Conservation (phyloP, 495 filamentous ascomycete species). For the Penicillium goetzii region DNA sequence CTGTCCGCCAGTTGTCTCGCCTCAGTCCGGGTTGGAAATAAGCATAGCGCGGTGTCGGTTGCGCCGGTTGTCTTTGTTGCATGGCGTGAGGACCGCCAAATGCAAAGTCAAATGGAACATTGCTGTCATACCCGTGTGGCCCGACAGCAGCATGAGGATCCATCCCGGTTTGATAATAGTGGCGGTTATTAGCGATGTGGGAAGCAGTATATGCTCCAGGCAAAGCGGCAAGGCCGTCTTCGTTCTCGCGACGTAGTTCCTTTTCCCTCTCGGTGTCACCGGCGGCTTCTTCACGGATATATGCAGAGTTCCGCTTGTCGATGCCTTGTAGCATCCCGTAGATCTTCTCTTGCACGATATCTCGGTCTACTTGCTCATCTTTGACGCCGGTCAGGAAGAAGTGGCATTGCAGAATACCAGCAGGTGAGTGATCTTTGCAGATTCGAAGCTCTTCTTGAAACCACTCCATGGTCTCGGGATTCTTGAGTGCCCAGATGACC, state of each 20-base stretch:
- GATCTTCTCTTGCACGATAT: conserved; percentile 77
- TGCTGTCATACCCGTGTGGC: conserved; percentile 4
- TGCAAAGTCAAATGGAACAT: conserved; percentile 40
- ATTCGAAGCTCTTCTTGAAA: conserved; percentile 94
- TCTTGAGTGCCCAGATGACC: conserved; percentile 89
- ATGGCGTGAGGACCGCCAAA: conserved; percentile 25
- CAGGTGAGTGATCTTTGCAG: conserved; percentile 80
- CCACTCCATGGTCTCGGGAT: conserved; percentile 93
- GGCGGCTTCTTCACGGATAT: conserved; percentile 77
- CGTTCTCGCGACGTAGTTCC: conserved; percentile 81
- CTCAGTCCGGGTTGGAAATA: conserved; percentile 67
- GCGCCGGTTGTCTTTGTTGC: conserved; percentile 20
- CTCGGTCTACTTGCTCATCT: conserved; percentile 59
- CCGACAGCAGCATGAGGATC: conserved; percentile 14
- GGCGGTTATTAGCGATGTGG: conserved; percentile 21
- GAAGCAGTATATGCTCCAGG: conserved; percentile 52
- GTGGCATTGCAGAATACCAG: conserved; percentile 84
- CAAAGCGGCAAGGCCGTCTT: conserved; percentile 82
- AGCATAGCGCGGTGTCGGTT: conserved; percentile 73
- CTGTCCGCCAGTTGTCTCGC: conserved; percentile 83
- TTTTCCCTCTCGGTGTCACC: conserved; percentile 78
- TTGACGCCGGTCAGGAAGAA: conserved; percentile 78
- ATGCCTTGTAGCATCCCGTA: conserved; percentile 81
- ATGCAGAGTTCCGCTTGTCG: conserved; percentile 77
- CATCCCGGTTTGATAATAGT: conserved; percentile 22